These are phyloP conservation scores for Euphorbia peplus DNA, from an alignment of 345 rosid genomes.

Conservation along the genomic window DNA sequence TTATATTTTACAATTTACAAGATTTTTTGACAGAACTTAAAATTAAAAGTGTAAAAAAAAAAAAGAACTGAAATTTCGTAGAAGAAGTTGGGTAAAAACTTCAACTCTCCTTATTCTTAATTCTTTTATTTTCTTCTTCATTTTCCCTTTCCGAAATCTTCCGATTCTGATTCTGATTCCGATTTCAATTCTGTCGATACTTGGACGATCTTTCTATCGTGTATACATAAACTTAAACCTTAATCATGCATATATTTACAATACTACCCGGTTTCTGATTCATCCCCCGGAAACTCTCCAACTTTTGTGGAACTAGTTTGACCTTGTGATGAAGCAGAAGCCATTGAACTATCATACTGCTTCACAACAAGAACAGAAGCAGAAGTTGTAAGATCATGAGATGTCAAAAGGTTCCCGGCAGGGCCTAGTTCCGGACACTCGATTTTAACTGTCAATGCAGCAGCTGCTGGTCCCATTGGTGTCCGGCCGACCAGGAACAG, in stretches of 20 bases:
- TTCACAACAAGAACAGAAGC: slow-evolving; percentile 26
- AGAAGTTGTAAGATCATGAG: slow-evolving; percentile 16
- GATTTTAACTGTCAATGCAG: slow-evolving; percentile 30
- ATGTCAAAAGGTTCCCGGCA: slow-evolving; percentile 31
- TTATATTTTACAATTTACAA: background rate
- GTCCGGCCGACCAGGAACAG: slow-evolving; percentile 19
- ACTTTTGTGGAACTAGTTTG: slow-evolving; percentile 2
- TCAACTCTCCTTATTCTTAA: background rate
- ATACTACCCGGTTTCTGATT: background rate
- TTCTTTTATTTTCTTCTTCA: background rate
- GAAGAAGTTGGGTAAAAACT: background rate
- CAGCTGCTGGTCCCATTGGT: slow-evolving; percentile 26
- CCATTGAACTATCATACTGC: slow-evolving; percentile 7
- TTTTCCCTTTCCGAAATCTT: too few relatives aligned
- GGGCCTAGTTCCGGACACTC: slow-evolving; percentile 63
- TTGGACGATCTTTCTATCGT: too few relatives aligned
- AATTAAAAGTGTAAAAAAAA: too few relatives aligned
- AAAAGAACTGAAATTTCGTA: background rate
- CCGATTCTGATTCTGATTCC: too few relatives aligned
- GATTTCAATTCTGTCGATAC: too few relatives aligned
- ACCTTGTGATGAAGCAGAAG: background rate
- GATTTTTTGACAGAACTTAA: background rate
- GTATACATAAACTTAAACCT: background rate
- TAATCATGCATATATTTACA: background rate
- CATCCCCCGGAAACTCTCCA: slow-evolving; percentile 24